phyloP scores from a whole-genome alignment of 495 filamentous ascomycete species.

The Hypoxylon perforatum region DNA sequence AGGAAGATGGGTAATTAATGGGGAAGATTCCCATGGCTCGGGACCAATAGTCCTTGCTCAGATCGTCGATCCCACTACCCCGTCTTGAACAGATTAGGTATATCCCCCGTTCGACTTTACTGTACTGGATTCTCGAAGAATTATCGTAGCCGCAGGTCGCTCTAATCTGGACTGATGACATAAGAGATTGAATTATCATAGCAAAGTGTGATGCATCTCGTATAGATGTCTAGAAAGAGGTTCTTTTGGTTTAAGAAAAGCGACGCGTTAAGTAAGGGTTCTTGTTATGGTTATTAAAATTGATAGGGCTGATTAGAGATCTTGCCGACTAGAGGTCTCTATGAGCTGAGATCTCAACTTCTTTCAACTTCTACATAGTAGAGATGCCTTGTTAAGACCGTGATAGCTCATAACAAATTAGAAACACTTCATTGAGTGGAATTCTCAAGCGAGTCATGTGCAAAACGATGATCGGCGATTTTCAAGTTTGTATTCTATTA shows the following conservation, averaged over 20 bases:
- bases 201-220: slow-evolving; percentile 1
- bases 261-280: slow-evolving; percentile 5
- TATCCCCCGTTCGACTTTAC: slow-evolving; percentile 36
- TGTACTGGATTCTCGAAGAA: slow-evolving; percentile 36
- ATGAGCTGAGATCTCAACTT: neutral
- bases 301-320: slow-evolving; percentile 32
- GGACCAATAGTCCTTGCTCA: slow-evolving; percentile 41
- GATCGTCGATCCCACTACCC: slow-evolving; percentile 43
- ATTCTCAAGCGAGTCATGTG: neutral
- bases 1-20: slow-evolving; percentile 38
- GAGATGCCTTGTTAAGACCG: too few relatives aligned
- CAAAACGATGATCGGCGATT: neutral
- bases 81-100: slow-evolving; percentile 39
- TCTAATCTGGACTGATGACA: slow-evolving; percentile 26
- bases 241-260: neutral
- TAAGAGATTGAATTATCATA: slow-evolving; percentile 11
- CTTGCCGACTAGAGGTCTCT: slow-evolving; percentile 3
- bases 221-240: neutral
- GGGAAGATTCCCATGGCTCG: slow-evolving; percentile 40
- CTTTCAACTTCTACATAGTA: too few relatives aligned
- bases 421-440: neutral
- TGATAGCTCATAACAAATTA: neutral
- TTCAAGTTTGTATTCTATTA: neutral
- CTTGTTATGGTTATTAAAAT: slow-evolving; percentile 5
- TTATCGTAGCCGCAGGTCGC: slow-evolving; percentile 24